These are phyloP conservation scores for Botrytis galanthina DNA, from an alignment of 2,329 filamentous ascomycete genomes.

Conservation along the genomic window DNA sequence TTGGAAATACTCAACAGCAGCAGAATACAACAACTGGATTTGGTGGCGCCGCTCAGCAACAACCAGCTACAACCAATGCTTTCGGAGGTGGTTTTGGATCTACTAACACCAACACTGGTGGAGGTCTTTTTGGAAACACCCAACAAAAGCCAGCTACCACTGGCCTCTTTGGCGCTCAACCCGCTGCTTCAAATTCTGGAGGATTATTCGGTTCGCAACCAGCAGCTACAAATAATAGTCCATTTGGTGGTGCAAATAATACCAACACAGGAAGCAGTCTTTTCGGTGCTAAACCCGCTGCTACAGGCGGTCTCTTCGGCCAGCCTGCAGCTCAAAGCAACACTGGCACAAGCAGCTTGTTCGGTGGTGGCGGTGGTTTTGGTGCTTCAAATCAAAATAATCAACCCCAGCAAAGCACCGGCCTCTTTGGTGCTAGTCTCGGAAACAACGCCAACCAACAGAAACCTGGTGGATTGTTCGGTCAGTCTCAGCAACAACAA, in stretches of 20 bases:
- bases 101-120: slow-evolving; percentile 38
- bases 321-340: slow-evolving; percentile 39
- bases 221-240: slow-evolving; percentile 31
- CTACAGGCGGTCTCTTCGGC: slow-evolving; percentile 45
- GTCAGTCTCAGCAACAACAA: slow-evolving; percentile 40
- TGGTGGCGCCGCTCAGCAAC: slow-evolving; percentile 41
- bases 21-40: slow-evolving; percentile 39
- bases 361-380: slow-evolving; percentile 23
- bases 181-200: slow-evolving; percentile 38
- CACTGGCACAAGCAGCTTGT: slow-evolving; percentile 30
- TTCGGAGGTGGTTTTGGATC: slow-evolving; percentile 39
- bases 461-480: slow-evolving; percentile 55
- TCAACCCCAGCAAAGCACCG: slow-evolving; percentile 43
- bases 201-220: slow-evolving; percentile 40
- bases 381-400: slow-evolving; percentile 42
- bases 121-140: slow-evolving; percentile 40
- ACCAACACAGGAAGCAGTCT: slow-evolving; percentile 39
- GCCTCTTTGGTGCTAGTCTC: slow-evolving; percentile 49
- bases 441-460: slow-evolving; percentile 47
- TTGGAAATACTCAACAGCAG: slow-evolving; percentile 39
- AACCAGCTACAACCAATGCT: slow-evolving; percentile 40
- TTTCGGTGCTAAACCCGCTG: slow-evolving; percentile 42
- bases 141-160: slow-evolving; percentile 42
- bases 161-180: slow-evolving; percentile 45
- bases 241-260: slow-evolving; percentile 26